Conservation (phyloP, 1,284 basidiomycete species). For the Puccinia novopanici region DNA sequence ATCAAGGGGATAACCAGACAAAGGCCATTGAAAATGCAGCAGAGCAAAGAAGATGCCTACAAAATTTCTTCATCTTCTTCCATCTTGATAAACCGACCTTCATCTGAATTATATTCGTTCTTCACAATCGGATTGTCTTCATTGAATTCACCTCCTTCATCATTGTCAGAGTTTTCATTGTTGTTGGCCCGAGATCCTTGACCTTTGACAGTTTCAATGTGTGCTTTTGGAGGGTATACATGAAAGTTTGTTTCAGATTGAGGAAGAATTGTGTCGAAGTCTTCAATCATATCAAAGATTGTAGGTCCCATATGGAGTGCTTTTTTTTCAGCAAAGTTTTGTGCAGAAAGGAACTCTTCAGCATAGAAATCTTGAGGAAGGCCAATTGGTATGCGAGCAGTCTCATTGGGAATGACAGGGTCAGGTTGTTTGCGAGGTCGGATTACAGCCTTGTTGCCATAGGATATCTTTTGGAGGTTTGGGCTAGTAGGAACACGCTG, state of each 20-base stretch:
- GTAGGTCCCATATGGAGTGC: neutral
- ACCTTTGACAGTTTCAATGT: neutral
- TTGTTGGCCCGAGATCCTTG: too few species aligned
- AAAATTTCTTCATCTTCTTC: constrained; percentile 33
- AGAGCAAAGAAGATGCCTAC: neutral
- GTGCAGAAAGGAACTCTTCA: neutral
- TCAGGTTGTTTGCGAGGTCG: constrained; percentile 23
- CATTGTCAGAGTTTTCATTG: neutral
- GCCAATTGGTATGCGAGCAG: constrained; percentile 28
- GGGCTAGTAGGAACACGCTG: neutral
- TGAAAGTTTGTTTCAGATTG: neutral
- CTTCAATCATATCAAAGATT: constrained; percentile 3
- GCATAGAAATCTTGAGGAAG: constrained; percentile 37
- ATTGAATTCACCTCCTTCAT: neutral
- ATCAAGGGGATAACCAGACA: neutral
- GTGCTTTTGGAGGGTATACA: neutral
- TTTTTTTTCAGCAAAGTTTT: constrained; percentile 22
- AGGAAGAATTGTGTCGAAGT: constrained; percentile 16
- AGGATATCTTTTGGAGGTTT: neutral
- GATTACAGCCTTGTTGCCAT: neutral
- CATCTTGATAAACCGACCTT: constrained; percentile 5
- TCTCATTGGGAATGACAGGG: neutral
- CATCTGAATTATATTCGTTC: too few species aligned
- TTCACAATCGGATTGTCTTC: neutral
- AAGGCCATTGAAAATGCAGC: too few species aligned